Evolutionary conservation across 2,329 filamentous ascomycete genomes (phyloP), one percentile per base, ranked within the genome.

Genomic region (Aureobasidium sp.): DNA sequence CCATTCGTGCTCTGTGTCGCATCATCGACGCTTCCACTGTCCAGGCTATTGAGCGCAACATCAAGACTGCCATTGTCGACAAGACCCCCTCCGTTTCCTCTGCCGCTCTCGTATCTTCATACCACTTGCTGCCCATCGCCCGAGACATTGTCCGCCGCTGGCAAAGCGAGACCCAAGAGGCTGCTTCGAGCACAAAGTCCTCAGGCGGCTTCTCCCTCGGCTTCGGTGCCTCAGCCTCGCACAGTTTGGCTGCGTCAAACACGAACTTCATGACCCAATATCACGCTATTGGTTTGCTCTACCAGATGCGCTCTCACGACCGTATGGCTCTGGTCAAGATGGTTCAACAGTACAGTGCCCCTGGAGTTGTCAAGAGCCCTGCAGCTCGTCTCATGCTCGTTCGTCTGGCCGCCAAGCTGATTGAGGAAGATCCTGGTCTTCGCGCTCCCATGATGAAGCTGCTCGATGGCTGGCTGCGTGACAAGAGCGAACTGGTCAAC

Each of bases 401-500:
- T 61, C 85, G 94, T 68, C 79, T 99, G 67, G 94, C 94, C 37
- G 90, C 93, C 46, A 94, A 96, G 80, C 81, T 99, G 65, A 93
- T 93, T 36, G 92, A 96, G 74, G 94, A 99, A 72, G 94, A 99
- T 70, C 83, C 86, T 43, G 88, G 90, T 67, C 82, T 97, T 71
- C 83, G 93, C 69, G 95, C 90, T 79, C 92, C 92, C 64, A 99
- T 99, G 94, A 94, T 96, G 85, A 87, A 92, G 77, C 85, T 99
- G 68, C 84, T 99, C 70, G 93, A 97, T 74, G 90, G 92, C 71
- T 97, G 93, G 93, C 79, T 99, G 75, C 86, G 92, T 74, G 93
- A 97, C 78, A 97, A 99, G 87, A 96, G 92, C 76, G 94, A 97
- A 76, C 96, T 96, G 91, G 92, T 99, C 78, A 97, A 97, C 80